Conservation (phyloP, 129 eudicot species). For the Flaveria linearis region DNA sequence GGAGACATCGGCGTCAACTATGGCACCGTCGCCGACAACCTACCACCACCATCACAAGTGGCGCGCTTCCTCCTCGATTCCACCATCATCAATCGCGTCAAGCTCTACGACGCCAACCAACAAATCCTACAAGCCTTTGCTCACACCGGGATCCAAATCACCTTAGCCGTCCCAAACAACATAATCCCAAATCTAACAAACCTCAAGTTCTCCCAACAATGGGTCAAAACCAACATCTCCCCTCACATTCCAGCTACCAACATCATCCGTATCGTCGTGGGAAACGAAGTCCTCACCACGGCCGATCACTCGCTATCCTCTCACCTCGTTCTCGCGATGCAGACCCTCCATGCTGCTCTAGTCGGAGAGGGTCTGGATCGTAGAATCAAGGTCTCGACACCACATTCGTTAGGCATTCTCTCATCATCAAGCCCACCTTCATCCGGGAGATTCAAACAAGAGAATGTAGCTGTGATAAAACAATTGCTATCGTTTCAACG, state of each 20-base stretch:
- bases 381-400: constrained; percentile 67
- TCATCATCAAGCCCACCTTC: constrained; percentile 81
- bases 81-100: constrained; percentile 75
- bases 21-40: constrained; percentile 77
- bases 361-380: constrained; percentile 49
- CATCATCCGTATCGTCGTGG: constrained; percentile 70
- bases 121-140: constrained; percentile 72
- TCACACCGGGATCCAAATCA: constrained; percentile 60
- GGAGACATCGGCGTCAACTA: constrained; percentile 76
- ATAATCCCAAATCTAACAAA: constrained; percentile 59
- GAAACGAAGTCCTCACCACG: constrained; percentile 80
- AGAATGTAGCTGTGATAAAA: constrained; percentile 52
- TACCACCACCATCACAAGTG: constrained; percentile 74
- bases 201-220: constrained; percentile 55
- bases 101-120: constrained; percentile 63
- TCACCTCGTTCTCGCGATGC: constrained; percentile 82
- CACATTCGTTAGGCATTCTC: constrained; percentile 65
- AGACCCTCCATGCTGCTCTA: constrained; percentile 70
- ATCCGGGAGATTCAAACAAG: constrained; percentile 57
- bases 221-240: constrained; percentile 60
- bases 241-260: constrained; percentile 67
- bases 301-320: constrained; percentile 43
- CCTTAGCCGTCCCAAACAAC: constrained; percentile 65
- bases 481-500: constrained; percentile 60
- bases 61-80: constrained; percentile 67